Conservation (phyloP, 495 filamentous ascomycete species). For the Symbiotaphrina buchneri region DNA sequence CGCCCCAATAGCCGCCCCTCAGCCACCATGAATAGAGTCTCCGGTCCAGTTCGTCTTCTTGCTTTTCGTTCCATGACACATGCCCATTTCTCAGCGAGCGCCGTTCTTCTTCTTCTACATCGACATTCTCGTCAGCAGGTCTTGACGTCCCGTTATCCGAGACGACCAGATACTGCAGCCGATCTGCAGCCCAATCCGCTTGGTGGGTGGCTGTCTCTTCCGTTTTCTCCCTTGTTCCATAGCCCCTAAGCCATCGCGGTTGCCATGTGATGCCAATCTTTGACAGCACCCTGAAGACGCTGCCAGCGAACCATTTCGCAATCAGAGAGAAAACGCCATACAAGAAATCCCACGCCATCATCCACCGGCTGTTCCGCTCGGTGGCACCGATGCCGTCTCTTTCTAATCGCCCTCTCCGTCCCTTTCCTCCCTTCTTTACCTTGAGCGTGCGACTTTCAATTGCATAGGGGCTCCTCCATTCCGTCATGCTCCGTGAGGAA, state of each 20-base stretch:
- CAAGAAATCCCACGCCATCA: conserved; percentile 52
- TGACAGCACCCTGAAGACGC: conserved; percentile 27
- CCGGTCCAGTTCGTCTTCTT: conserved; percentile 46
- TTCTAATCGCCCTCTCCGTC: conserved; percentile 16
- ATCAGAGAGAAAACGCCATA: conserved; percentile 47
- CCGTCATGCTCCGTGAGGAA: too few species aligned
- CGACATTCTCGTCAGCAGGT: conserved; percentile 39
- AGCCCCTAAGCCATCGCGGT: conserved; percentile 37
- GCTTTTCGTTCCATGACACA: conserved; percentile 12
- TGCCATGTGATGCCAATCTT: conserved; percentile 35
- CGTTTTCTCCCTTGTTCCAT: conserved; percentile 9
- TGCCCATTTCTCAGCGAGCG: conserved; percentile 19
- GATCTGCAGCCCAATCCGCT: conserved; percentile 8
- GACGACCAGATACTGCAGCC: conserved; percentile 36
- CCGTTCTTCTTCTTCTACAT: conserved; percentile 55
- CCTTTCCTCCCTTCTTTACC: conserved; percentile 19
- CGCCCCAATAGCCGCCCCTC: conserved; percentile 60
- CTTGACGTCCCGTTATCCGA: conserved; percentile 29
- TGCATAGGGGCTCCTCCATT: conserved; percentile 38
- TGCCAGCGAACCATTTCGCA: conserved; percentile 29
- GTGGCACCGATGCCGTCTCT: conserved; percentile 53
- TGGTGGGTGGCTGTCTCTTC: conserved; percentile 4
- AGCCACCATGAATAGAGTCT: conserved; percentile 67
- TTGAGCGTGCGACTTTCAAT: conserved; percentile 33
- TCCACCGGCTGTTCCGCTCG: conserved; percentile 47